A percentile compares a stretch with the other conserved stretches of the same genome.
phyloP scores from a whole-genome alignment of 805 yeast species.

The Kurtzmaniella cleridarum region DNA sequence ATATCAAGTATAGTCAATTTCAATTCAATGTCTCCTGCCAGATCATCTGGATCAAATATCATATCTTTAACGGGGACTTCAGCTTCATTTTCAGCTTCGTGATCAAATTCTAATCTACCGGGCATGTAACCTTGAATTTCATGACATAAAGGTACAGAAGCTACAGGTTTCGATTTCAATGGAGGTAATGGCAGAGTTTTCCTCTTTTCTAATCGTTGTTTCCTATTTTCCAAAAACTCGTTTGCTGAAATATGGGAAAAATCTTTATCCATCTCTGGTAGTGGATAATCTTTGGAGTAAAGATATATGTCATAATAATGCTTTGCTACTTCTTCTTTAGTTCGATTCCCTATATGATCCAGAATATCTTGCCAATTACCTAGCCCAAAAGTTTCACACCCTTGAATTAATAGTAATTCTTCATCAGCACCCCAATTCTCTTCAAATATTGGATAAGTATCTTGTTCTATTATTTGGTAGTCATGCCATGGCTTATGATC shows the following conservation, averaged over 20 bases:
- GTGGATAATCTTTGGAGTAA: slow-evolving; percentile 68
- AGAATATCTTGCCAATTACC: slow-evolving; percentile 99
- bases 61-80: slow-evolving; percentile 91
- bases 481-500: slow-evolving; percentile 94
- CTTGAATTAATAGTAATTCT: slow-evolving; percentile 81
- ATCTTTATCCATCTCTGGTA: slow-evolving; percentile 77
- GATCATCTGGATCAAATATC: slow-evolving; percentile 89
- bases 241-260: slow-evolving; percentile 58
- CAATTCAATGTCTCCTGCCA: slow-evolving; percentile 80
- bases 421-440: slow-evolving; percentile 99
- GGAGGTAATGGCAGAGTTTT: slow-evolving; percentile 69
- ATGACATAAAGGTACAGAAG: slow-evolving; percentile 93
- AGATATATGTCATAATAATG: slow-evolving; percentile 77
- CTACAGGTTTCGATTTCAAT: slow-evolving; percentile 81
- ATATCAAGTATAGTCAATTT: slow-evolving; percentile 84
- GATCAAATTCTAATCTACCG: slow-evolving; percentile 94
- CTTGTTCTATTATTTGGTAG: slow-evolving; percentile 87
- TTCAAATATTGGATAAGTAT: slow-evolving; percentile 87
- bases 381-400: slow-evolving; percentile 83
- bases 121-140: slow-evolving; percentile 99
- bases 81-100: slow-evolving; percentile 95
- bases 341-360: slow-evolving; percentile 89
- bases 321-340: slow-evolving; percentile 83
- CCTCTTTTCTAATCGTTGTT: slow-evolving; percentile 64
- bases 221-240: slow-evolving; percentile 64